Base-by-base conservation (phyloP, 2,329 filamentous ascomycete genomes). In the Trematosphaeria pertusa region DNA sequence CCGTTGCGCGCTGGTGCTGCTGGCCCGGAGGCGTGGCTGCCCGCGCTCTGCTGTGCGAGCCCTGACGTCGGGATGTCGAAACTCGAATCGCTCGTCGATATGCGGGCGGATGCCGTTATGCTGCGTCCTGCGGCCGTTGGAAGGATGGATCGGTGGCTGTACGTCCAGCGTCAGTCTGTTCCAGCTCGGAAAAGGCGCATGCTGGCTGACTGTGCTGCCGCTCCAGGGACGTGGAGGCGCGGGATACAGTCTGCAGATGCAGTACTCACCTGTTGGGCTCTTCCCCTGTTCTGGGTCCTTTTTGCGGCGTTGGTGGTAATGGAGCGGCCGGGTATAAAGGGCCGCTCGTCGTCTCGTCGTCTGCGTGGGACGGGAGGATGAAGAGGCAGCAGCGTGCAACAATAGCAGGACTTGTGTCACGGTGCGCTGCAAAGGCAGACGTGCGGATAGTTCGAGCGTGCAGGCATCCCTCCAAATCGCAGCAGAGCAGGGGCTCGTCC, bases 121-220 rank as follows among this genome's bases (percentile, higher is more conserved):
- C 37, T 22, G 30, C 33, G 37, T 37, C 32, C 33, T 31, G 46
- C 32, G 36, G 39, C 47, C 47, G 46, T 48, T 52, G 46, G 43
- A 32, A 50, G 47, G 51, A 46, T 46, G 47, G 35, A 12, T 28
- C 52, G 36, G 58, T 54, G 50, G 55, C 56, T 61, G 55, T 39
- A 52, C 38, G 34, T 46, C 43, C 12, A 43, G 21, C 42, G 46
- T 58, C 46, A 55, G 42, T 48, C 43, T 46, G 32, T 21, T 35
- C 37, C 43, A 37, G 35, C 22, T 18, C 3, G 36, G 15, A 43
- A 45, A 43, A 38, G 44, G 50, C 45, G 31, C 35, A 31, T 47
- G 53, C 45, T 54, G 50, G 59, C 64, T 65, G 61, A 64, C 62
- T 64, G 59, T 65, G 52, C 51, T 45, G 36, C 53, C 35, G 26